phyloP scores from a whole-genome alignment of 768 basidiomycete genomes.

The Rhizopogon vulgaris region DNA sequence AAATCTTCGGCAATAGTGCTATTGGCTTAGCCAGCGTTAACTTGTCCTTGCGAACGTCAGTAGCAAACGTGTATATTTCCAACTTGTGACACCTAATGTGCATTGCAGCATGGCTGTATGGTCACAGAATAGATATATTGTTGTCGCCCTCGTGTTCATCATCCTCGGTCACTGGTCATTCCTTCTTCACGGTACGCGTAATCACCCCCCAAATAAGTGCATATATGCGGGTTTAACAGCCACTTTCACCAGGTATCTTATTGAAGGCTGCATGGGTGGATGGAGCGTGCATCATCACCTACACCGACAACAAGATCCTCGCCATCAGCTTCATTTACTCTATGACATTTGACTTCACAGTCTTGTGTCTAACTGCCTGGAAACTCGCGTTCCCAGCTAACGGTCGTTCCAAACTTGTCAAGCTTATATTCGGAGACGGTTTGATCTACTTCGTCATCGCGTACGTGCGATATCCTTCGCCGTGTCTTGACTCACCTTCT shows the following conservation, averaged over 20 bases:
- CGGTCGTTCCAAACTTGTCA: constrained; percentile 52
- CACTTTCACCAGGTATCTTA: constrained; percentile 38
- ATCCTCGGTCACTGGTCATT: constrained; percentile 72
- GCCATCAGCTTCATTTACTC: constrained; percentile 67
- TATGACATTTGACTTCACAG: constrained; percentile 65
- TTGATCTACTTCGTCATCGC: constrained; percentile 68
- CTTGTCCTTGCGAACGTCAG: constrained; percentile 62
- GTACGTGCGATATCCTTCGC: constrained; percentile 31
- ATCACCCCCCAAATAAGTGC: neutral
- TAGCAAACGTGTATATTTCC: constrained; percentile 1
- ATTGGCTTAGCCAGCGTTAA: constrained; percentile 70
- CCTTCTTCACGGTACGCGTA: constrained; percentile 50
- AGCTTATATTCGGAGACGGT: constrained; percentile 66
- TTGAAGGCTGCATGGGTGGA: constrained; percentile 53
- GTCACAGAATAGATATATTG: constrained; percentile 51
- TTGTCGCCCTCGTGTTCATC: constrained; percentile 43
- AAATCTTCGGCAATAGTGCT: constrained; percentile 57
- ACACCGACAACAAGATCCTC: constrained; percentile 53
- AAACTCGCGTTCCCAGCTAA: constrained; percentile 46
- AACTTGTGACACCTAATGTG: neutral
- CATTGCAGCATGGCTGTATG: constrained; percentile 59
- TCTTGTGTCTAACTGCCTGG: constrained; percentile 53
- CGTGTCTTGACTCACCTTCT: constrained; percentile 4
- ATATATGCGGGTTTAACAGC: constrained; percentile 1
- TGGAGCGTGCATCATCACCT: constrained; percentile 49